Percentiles rank a stretch among this genome's conserved stretches.
Conservation (phyloP, 139 green algal genomes). For the Bryopsis sp. region DNA sequence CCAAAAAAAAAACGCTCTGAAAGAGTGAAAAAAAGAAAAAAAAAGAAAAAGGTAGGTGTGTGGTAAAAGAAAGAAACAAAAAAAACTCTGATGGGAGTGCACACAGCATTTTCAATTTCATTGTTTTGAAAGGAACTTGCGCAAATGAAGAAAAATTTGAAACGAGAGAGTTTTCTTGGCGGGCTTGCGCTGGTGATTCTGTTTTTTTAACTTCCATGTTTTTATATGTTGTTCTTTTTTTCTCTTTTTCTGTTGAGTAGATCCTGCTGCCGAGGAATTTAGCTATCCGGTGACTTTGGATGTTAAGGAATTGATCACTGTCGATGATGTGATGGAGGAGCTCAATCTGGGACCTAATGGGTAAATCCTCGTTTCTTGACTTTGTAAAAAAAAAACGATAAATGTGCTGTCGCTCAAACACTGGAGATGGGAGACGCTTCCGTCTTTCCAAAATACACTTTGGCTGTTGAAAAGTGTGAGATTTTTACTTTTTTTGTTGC, state of each 20-base stretch:
- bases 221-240: constrained; percentile 11
- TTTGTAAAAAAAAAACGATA: not conserved
- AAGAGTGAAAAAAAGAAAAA: too few species aligned
- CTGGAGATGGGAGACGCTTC: not conserved
- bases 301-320: constrained; percentile 74
- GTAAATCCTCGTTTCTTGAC: constrained; percentile 28
- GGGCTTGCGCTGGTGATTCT: constrained; percentile 7
- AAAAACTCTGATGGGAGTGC: not conserved
- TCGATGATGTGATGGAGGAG: constrained; percentile 96
- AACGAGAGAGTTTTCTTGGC: not conserved
- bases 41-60: not conserved
- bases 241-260: too few species aligned
- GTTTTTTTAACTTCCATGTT: constrained; percentile 1
- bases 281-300: constrained; percentile 82
- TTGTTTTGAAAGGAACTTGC: not conserved
- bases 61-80: not conserved
- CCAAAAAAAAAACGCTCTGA: not conserved
- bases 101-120: not conserved
- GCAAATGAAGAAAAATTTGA: not conserved
- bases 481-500: constrained; percentile 12
- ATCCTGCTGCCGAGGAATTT: constrained; percentile 93
- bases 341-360: constrained; percentile 91
- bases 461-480: not conserved
- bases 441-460: constrained; percentile 1
- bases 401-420: not conserved